A percentile compares a stretch with the other conserved stretches of the same genome.
These are phyloP conservation scores for Geotrichum bryndzae DNA, from an alignment of 1,139 yeast genomes.

Conservation along the genomic window DNA sequence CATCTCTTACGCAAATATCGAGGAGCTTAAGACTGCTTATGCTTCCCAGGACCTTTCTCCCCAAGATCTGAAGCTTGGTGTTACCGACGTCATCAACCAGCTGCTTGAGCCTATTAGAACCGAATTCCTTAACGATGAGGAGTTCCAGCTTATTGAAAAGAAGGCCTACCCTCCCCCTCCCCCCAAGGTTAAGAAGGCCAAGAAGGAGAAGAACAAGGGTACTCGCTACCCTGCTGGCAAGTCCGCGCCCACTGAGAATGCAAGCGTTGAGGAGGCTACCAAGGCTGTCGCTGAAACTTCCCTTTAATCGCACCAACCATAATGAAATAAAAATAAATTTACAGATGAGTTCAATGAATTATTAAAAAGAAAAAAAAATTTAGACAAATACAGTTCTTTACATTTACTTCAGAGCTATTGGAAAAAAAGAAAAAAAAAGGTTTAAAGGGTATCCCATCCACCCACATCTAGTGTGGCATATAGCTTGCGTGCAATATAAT, in stretches of 20 bases:
- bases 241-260: constrained; percentile 20
- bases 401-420: background rate
- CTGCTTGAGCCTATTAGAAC: constrained; percentile 81
- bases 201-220: constrained; percentile 77
- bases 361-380: background rate
- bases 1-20: constrained; percentile 61
- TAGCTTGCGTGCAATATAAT: constrained; percentile 68
- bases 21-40: constrained; percentile 66
- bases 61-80: constrained; percentile 90
- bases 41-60: constrained; percentile 73
- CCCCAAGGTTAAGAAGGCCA: constrained; percentile 57
- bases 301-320: background rate
- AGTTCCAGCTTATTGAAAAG: constrained; percentile 65
- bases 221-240: constrained; percentile 69
- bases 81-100: constrained; percentile 72
- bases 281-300: constrained; percentile 18
- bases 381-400: background rate
- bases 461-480: constrained; percentile 81
- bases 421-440: background rate
- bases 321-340: background rate
- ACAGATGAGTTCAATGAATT: background rate
- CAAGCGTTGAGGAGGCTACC: constrained; percentile 31
- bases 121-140: constrained; percentile 54
- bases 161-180: constrained; percentile 82
- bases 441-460: constrained; percentile 87